Evolutionary conservation across 2,329 filamentous ascomycete genomes (phyloP), one percentile per base, ranked within the genome.

Genomic region (Talaromyces sp.): DNA sequence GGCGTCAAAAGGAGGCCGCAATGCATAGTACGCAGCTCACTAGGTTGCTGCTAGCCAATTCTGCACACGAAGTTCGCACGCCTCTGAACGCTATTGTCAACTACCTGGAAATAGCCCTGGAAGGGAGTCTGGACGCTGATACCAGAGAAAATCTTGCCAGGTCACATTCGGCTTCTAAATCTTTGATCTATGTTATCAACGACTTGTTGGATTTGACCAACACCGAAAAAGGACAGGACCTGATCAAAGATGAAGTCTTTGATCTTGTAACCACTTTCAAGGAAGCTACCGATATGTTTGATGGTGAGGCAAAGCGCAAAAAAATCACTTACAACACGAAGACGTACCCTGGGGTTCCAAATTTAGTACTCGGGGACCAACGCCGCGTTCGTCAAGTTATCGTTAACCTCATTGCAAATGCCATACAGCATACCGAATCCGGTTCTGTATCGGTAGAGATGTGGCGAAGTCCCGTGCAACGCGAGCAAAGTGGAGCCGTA

Each of bases 31-130:
- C 89, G 65, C 88, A 92, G 62, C 79, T 96, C 2, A 96, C 91
- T 0, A 82, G 85, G 53, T 75, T 96, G 3, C 75, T 96, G 1
- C 79, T 96, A 24, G 90, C 91, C 4, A 96, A 96, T 65, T 95
- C 91, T 0, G 92, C 92, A 0, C 92, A 96, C 65, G 92, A 96
- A 77, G 91, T 96, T 9, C 87, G 92, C 55, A 96, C 92, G 0
- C 92, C 92, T 0, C 77, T 96, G 2, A 96, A 96, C 68, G 92
- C 92, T 17, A 96, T 96, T 68, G 95, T 96, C 74, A 96, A 96
- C 67, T 96, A 95, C 66, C 82, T 96, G 0, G 92, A 96, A 67
- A 96, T 96, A 64, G 92, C 92, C 0, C 77, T 96, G 1, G 92
- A 96, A 74, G 91, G 91, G 0, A 78, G 81, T 0, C 78, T 96